Percentiles rank a stretch among this genome's conserved stretches.
These are phyloP conservation scores for Auricularia sp. DNA, from an alignment of 768 basidiomycete genomes.

Conservation along the genomic window DNA sequence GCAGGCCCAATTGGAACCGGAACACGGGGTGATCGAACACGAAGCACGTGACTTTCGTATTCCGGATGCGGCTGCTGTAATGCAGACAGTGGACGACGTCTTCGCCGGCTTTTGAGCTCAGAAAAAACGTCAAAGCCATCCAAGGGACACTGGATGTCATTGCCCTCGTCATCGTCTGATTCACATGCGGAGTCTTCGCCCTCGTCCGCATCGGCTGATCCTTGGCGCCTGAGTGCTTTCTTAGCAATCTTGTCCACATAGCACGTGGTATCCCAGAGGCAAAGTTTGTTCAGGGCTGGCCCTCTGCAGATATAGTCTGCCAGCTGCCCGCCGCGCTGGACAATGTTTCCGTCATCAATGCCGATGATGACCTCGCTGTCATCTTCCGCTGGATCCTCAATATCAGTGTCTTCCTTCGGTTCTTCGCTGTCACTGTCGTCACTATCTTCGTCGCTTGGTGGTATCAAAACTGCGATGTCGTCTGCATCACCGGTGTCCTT, in stretches of 20 bases:
- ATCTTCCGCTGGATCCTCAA: background rate
- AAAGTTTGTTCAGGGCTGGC: slow-evolving; percentile 10
- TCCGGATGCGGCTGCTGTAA: slow-evolving; percentile 15
- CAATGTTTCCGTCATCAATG: slow-evolving; percentile 8
- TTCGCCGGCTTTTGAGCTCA: background rate
- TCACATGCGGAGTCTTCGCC: background rate
- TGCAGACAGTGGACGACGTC: background rate
- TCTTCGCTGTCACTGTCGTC: background rate
- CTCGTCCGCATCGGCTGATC: background rate
- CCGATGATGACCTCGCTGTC: background rate
- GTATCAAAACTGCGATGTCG: background rate
- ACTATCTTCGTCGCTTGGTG: background rate
- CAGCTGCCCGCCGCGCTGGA: slow-evolving; percentile 12
- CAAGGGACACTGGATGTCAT: background rate
- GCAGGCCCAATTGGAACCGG: slow-evolving; percentile 26
- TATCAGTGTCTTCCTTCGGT: background rate
- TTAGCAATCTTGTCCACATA: slow-evolving; percentile 14
- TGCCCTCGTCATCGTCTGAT: background rate
- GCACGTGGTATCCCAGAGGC: slow-evolving; percentile 22
- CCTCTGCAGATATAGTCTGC: slow-evolving; percentile 18
- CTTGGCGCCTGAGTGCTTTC: slow-evolving; percentile 1
- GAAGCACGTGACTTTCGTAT: slow-evolving; percentile 12
- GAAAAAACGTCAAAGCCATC: background rate
- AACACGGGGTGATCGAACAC: slow-evolving; percentile 10
- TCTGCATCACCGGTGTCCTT: background rate